Conservation (phyloP, 1,284 basidiomycete species). For the Marasmius fiardii region DNA sequence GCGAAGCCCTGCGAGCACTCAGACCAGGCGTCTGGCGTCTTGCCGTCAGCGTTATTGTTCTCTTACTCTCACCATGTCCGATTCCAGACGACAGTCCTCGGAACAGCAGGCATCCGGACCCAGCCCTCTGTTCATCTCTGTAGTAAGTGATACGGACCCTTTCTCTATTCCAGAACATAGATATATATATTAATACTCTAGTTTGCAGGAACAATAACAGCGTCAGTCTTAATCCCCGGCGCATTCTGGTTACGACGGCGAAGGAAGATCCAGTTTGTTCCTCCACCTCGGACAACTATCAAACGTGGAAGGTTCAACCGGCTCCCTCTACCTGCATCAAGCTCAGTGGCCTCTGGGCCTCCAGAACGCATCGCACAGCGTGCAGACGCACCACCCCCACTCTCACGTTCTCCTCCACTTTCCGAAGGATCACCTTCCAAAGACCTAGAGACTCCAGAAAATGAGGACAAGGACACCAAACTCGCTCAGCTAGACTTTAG, state of each 20-base stretch:
- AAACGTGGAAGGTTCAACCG: not conserved
- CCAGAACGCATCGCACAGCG: no score
- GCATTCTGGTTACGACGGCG: conserved; percentile 7
- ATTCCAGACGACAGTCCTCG: not conserved
- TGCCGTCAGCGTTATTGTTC: not conserved
- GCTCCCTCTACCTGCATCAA: not conserved
- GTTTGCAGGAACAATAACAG: conserved; percentile 3
- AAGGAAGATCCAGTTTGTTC: not conserved
- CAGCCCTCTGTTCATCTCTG: not conserved
- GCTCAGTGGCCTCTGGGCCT: not conserved
- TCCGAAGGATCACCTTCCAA: not conserved
- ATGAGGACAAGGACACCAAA: conserved; percentile 20
- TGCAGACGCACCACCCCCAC: not conserved
- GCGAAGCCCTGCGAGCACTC: no score
- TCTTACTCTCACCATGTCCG: not conserved
- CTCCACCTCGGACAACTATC: conserved; percentile 5
- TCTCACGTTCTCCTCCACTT: not conserved
- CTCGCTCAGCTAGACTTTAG: conserved; percentile 20
- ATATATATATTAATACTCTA: not conserved
- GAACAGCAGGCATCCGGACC: not conserved
- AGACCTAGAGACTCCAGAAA: conserved; percentile 13
- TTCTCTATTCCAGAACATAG: not conserved
- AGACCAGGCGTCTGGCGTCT: no score
- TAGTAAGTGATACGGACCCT: not conserved
- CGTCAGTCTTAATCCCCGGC: conserved; percentile 6